Evolutionary conservation across 108 stramenopile species (phyloP), one percentile per base, ranked within the genome.

Genomic region (Pinguiococcus pyrenoidosus): DNA sequence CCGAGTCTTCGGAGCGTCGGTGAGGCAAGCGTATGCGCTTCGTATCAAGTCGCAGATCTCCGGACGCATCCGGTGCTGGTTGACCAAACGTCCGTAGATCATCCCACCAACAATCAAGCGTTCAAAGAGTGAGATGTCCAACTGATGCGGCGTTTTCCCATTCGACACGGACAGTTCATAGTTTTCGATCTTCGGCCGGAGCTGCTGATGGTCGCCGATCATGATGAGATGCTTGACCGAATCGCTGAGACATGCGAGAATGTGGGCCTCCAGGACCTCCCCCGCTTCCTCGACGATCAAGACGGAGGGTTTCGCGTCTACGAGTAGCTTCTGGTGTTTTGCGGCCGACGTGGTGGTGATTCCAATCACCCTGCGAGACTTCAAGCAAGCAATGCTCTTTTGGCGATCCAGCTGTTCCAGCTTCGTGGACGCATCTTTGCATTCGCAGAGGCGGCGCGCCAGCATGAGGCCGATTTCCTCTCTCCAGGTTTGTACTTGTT

Each of bases 191-290:
- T 81, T 79, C 1, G 84, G 84, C 9, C 80, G 68, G 7, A 85
- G 76, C 49, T 85, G 84, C 49, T 62, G 49, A 56, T 85, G 84
- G 50, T 82, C 84, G 16, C 84, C 84, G 39, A 85, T 85, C 8
- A 85, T 26, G 37, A 82, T 77, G 16, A 85, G 63, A 32, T 78
- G 79, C 46, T 80, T 67, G n/a, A 76, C 75, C n/a, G 32, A 35
- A 4, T 54, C 47, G 6, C 52, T 56, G 0, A 85, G 59, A 1
- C 47, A 44, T 7, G 80, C 51, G 16, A 86, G 24, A 12, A 83
- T 43, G 44, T 82, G 77, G 1, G 66, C 35, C 58, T 86, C 82
- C 12, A 79, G 41, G 1, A 86, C 72, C 56, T 86, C 79, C 0
- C 69, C 75, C 8, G 78, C 76, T 49, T 82, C 81, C 44, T 79